Evolutionary conservation across 2,329 filamentous ascomycete species (phyloP), one percentile per base, ranked within the genome.

Genomic region (Dendryphion nanum): DNA sequence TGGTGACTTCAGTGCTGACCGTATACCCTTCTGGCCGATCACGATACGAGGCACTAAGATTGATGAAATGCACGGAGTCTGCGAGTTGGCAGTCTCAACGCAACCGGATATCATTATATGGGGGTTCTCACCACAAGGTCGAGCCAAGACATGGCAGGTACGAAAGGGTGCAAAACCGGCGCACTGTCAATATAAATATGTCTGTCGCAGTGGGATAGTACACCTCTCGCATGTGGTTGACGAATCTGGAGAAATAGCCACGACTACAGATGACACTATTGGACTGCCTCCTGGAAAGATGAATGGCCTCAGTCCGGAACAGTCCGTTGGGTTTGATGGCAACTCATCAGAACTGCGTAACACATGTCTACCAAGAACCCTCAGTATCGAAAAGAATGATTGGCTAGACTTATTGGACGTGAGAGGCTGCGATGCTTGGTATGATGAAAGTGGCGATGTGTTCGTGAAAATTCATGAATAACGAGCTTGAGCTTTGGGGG

Each of bases 61-160:
- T 34, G 75, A 70, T 0, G 65, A 44, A 2, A 59, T 76, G 16
- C 47, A 63, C 3, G 67, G 65, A 6, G 50, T 78, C 3, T 74
- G 75, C 17, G 77, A 79, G 44, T 47, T 81, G 7, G 68, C 73
- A 0, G 54, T 81, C 12, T 64, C 70, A 53, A 75, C 64, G 44
- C 64, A 45, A 33, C 66, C 50, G 19, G 64, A 70, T 15, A 64
- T 78, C 19, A 63, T 68, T 0, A 61, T 80, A n/a, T 79, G 76
- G 73, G 74, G 71, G 0, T 77, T 80, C 47, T 61, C 65, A 13
- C 59, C 62, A 1, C 52, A 67, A 23, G 72, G 73, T 0, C 56
- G 67, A 41, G 72, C 72, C 3, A 67, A 58, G 5, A 65, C 70
- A 5, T 77, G 75, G 64, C 68, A 73, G 36, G 53, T 79, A 4